Evolutionary conservation across 768 basidiomycete species (phyloP), one percentile per base, ranked within the genome.

Genomic region (Roridomyces roridus): DNA sequence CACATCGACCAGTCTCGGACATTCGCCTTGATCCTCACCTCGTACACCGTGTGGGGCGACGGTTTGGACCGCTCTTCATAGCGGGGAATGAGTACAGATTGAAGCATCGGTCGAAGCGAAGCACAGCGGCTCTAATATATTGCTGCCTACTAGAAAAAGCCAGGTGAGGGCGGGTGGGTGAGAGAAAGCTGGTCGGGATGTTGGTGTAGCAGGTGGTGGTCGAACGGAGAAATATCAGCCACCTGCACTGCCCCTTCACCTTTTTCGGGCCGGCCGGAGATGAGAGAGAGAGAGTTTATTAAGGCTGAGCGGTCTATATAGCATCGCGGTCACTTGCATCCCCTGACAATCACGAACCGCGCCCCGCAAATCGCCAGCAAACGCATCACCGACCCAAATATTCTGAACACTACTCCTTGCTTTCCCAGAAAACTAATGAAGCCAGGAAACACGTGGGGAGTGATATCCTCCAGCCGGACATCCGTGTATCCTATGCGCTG

Each of bases 1-100:
- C 91, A 92, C 81, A 97, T 91, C 54, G 89, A 85, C 95, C 96
- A 98, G 69, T 92, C 89, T 58, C 92, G 88, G 25, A 94, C 91
- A 51, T 92, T 87, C 6, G 94, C 94, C 64, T 91, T 86, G 64
- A 98, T 87, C 66, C 88, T 83, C 69, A 96, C 90, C 59, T 81
- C 81, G 75, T 89, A 96, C 65, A 91, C 92, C 53, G 82, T 81
- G 68, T 96, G 92, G n/a, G 85, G 74, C 66, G 90, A 92, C 62
- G 92, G 92, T 36, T 76, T 67, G 2, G 78, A 68, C 41, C 89
- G 85, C 59, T 87, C 85, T 69, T 93, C 91, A 68, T 85, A 81
- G 65, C 79, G 80, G 34, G 82, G 84, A 60, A 94, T 81, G 73
- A 82, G 80, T 64, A 94, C 78, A 61, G 65, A 55, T 47, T 63